Base-by-base conservation (phyloP, 2,329 filamentous ascomycete species). In the Cladosporium sp. region DNA sequence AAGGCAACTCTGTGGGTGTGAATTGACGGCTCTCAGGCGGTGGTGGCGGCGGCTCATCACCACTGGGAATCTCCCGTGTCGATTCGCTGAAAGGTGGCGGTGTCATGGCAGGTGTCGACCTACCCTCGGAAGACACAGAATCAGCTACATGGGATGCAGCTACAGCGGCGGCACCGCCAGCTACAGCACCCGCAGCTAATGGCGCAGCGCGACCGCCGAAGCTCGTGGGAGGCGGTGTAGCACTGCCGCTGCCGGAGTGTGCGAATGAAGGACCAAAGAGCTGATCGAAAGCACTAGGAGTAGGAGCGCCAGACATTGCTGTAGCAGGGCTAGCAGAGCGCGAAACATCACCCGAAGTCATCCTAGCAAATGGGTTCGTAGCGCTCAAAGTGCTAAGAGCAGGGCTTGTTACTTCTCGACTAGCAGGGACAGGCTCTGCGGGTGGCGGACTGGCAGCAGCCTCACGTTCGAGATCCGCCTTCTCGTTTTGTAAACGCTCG, bases 281-380 rank as follows among this genome's bases (percentile, higher is more conserved):
- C 10, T 74, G 70, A 65, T 78, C 75, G 36, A 78, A 78, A 1
- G 76, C 76, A 64, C 75, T 77, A 8, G 75, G 74, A 10, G 70
- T 76, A 13, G 75, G 75, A 34, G 72, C 74, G 26, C 64, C 57
- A 18, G 67, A 36, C 30, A 67, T 34, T 14, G 63, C 39, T 7
- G 63, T 58, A 11, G 69, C 46, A 26, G 68, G 72, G 48, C 71
- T 75, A 14, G 68, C 66, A 11, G 72, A 63, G 16, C 71, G 68
- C n/a, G 67, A 58, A n/a, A 62, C 69, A 30, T 73, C 70, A 18
- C 66, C 67, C 43, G 72, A 72, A 13, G 82, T 80, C 65, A 84
- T 85, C 74, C 92, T 89, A 82, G 97, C 97, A 83, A 99, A 99
- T 0, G 95, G 95, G 76, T 99, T 99, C 73, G 93, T 97, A 71